A percentile compares a stretch with the other conserved stretches of the same genome.
Conservation (phyloP, 306 rosid species). For the Senna siamea region DNA sequence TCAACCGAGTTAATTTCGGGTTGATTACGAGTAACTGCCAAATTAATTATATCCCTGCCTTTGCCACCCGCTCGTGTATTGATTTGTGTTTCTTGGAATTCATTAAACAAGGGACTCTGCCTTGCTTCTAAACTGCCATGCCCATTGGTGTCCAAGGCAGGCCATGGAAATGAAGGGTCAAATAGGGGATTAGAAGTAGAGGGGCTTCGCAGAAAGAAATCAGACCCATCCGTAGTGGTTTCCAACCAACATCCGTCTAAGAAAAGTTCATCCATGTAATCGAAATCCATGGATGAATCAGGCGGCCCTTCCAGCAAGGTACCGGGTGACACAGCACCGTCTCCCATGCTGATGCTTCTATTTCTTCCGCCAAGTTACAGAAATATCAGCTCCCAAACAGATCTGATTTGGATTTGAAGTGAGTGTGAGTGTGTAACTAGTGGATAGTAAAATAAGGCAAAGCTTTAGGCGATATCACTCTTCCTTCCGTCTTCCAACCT, state of each 20-base stretch:
- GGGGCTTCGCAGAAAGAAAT: slow-evolving; percentile 57
- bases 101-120: slow-evolving; percentile 29
- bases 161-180: slow-evolving; percentile 67
- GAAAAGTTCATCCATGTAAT: slow-evolving; percentile 82
- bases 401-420: slow-evolving; percentile 29
- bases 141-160: slow-evolving; percentile 53
- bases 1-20: slow-evolving; percentile 46
- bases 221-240: slow-evolving; percentile 67
- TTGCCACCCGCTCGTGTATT: no score
- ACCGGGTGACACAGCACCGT: slow-evolving; percentile 59
- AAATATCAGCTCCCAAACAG: slow-evolving; percentile 42
- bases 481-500: slow-evolving; percentile 6
- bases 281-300: slow-evolving; percentile 69
- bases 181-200: slow-evolving; percentile 53
- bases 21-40: slow-evolving; percentile 22
- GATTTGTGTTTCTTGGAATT: slow-evolving; percentile 38
- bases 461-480: no score
- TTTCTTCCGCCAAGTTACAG: slow-evolving; percentile 28
- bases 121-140: no score
- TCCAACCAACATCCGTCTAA: slow-evolving; percentile 88
- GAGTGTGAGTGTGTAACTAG: no score
- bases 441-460: no score
- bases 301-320: slow-evolving; percentile 61
- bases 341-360: slow-evolving; percentile 58
- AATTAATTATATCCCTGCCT: no score